Evolutionary conservation across 805 yeast species (phyloP).

Genomic region (Teunomyces pallodes): DNA sequence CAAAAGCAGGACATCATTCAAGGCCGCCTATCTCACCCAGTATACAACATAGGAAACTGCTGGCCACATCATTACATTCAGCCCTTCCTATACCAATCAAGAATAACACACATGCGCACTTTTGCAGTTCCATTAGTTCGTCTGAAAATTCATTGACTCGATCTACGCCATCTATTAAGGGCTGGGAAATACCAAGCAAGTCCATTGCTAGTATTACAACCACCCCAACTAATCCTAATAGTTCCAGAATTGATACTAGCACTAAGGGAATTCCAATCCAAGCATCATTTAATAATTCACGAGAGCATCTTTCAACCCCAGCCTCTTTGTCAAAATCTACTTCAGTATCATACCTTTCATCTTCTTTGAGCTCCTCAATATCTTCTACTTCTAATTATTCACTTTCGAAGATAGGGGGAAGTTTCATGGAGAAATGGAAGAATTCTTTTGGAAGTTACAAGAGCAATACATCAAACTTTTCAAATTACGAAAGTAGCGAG

Average conservation of each 20-base stretch:
- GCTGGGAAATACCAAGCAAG: slow-evolving; percentile 49
- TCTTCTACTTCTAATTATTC: slow-evolving; percentile 39
- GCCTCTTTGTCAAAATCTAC: slow-evolving; percentile 36
- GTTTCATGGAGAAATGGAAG: slow-evolving; percentile 47
- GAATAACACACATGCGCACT: neutral
- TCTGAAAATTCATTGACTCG: slow-evolving; percentile 9
- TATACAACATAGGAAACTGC: neutral
- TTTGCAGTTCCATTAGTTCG: neutral
- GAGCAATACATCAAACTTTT: slow-evolving; percentile 2
- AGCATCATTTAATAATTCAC: slow-evolving; percentile 2
- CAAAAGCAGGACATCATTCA: neutral
- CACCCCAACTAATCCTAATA: slow-evolving; percentile 7
- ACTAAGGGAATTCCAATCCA: slow-evolving; percentile 21
- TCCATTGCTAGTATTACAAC: slow-evolving; percentile 27
- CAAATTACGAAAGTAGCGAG: slow-evolving; percentile 9
- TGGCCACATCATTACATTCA: neutral
- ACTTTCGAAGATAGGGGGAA: slow-evolving; percentile 38
- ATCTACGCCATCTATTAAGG: slow-evolving; percentile 32
- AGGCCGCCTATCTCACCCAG: neutral
- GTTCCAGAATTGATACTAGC: slow-evolving; percentile 14
- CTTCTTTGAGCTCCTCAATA: slow-evolving; percentile 38
- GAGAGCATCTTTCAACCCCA: neutral
- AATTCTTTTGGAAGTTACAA: slow-evolving; percentile 24
- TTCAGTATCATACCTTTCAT: slow-evolving; percentile 40
- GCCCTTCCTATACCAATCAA: neutral